Evolutionary conservation across 1,284 basidiomycete species (phyloP).

Genomic region (Apiotrichum gracile): DNA sequence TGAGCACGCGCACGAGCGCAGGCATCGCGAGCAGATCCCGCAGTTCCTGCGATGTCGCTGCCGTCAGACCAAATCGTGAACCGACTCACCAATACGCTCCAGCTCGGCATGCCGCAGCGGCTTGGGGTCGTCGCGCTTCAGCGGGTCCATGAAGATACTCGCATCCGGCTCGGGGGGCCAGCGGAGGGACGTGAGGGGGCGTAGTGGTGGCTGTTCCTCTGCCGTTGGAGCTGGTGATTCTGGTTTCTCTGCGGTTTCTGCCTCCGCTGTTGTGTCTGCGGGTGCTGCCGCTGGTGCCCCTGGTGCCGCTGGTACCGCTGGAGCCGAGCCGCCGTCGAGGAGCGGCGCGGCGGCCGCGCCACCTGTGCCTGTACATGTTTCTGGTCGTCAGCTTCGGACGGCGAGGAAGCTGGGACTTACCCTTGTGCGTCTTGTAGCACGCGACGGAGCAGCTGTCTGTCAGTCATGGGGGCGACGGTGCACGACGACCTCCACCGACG

Average conservation of each 20-base stretch:
- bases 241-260: slow-evolving; percentile 2
- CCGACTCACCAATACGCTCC: slow-evolving; percentile 37
- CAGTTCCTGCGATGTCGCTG: slow-evolving; percentile 35
- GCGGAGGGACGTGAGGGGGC: slow-evolving; percentile 29
- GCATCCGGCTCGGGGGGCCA: slow-evolving; percentile 45
- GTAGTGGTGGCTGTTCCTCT: slow-evolving; percentile 1
- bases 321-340: background rate
- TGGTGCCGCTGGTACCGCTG: no score
- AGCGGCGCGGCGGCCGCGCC: slow-evolving; percentile 5
- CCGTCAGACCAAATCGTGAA: slow-evolving; percentile 2
- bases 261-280: background rate
- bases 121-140: slow-evolving; percentile 43
- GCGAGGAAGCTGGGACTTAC: slow-evolving; percentile 11
- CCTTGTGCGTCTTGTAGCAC: slow-evolving; percentile 45
- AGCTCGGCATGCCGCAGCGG: slow-evolving; percentile 40
- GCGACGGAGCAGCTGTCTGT: slow-evolving; percentile 41
- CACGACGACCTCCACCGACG: background rate
- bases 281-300: background rate
- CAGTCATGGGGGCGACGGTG: background rate
- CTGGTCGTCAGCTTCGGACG: background rate
- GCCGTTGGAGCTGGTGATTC: background rate
- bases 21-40: slow-evolving; percentile 31
- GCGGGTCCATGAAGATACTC: slow-evolving; percentile 37
- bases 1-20: slow-evolving; percentile 27
- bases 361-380: background rate